These are phyloP conservation scores for Amphirosellinia nigrospora DNA, from an alignment of 495 filamentous ascomycete species.

Conservation along the genomic window DNA sequence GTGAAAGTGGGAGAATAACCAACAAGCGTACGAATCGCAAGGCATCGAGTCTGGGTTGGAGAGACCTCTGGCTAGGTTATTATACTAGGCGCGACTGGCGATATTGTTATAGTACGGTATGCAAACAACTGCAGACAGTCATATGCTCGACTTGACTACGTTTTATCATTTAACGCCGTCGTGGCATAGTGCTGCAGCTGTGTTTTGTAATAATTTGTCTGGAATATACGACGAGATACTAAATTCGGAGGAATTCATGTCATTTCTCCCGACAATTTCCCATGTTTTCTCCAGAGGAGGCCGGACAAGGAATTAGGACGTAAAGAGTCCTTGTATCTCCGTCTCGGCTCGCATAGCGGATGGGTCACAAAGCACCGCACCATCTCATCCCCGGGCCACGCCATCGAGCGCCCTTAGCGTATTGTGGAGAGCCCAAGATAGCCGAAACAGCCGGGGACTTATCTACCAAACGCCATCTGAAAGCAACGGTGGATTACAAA, in stretches of 20 bases:
- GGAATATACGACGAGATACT: not conserved
- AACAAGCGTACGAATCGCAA: not conserved
- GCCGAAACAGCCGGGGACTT: not conserved
- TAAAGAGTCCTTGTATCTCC: not conserved
- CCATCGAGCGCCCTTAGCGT: no score
- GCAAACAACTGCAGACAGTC: no score
- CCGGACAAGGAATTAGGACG: not conserved
- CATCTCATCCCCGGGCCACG: no score
- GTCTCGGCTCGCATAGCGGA: not conserved
- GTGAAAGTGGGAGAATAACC: not conserved
- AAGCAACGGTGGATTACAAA: constrained; percentile 9
- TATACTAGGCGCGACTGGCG: not conserved
- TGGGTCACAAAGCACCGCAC: no score
- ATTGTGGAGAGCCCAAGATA: no score
- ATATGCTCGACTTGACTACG: no score
- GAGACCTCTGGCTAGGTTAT: not conserved
- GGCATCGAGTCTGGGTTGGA: not conserved
- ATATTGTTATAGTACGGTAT: no score
- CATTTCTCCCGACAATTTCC: not conserved
- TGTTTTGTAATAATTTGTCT: no score
- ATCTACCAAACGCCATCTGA: constrained; percentile 1
- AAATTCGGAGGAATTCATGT: constrained; percentile 3
- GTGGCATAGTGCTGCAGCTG: no score
- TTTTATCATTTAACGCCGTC: no score
- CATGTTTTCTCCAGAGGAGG: not conserved